Evolutionary conservation across 164 flowering plant species (phyloP).

Genomic region (Umbellularia californica): DNA sequence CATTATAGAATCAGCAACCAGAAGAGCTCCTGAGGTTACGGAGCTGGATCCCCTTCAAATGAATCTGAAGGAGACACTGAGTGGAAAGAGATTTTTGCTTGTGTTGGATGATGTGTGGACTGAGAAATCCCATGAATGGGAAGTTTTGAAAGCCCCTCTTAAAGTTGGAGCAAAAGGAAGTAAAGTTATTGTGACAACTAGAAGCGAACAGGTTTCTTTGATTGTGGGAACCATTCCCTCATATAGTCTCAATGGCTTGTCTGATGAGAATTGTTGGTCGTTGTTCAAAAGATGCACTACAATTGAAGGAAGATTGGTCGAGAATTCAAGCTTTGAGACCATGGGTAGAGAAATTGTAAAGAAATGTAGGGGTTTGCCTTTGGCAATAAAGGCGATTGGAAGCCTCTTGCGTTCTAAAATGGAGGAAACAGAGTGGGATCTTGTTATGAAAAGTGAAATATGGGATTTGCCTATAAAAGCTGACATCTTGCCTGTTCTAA

Average conservation of each 20-base stretch:
- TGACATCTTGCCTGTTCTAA: slow-evolving; percentile 14
- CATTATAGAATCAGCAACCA: neutral
- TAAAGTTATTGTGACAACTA: slow-evolving; percentile 18
- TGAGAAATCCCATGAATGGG: slow-evolving; percentile 10
- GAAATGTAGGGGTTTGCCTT: slow-evolving; percentile 12
- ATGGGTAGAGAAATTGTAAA: slow-evolving; percentile 3
- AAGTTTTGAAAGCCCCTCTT: slow-evolving; percentile 1
- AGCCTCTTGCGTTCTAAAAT: neutral
- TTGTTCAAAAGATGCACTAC: neutral
- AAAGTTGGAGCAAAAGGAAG: slow-evolving; percentile 12
- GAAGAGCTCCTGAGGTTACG: neutral
- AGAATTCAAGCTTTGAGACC: neutral
- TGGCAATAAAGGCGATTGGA: slow-evolving; percentile 5
- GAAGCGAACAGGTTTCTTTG: slow-evolving; percentile 6
- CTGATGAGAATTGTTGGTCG: slow-evolving; percentile 10
- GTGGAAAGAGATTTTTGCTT: slow-evolving; percentile 8
- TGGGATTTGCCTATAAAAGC: neutral
- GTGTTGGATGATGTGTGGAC: slow-evolving; percentile 21
- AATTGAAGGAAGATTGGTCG: neutral
- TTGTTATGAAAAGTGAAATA: slow-evolving; percentile 5
- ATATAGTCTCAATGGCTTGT: slow-evolving; percentile 6
- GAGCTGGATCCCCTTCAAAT: neutral
- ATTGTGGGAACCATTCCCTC: slow-evolving; percentile 9
- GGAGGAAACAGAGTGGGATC: slow-evolving; percentile 1
- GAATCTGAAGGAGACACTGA: neutral